Evolutionary conservation across 371 early-diverging fungal species (phyloP).

Genomic region (Rhizopus delemar): DNA sequence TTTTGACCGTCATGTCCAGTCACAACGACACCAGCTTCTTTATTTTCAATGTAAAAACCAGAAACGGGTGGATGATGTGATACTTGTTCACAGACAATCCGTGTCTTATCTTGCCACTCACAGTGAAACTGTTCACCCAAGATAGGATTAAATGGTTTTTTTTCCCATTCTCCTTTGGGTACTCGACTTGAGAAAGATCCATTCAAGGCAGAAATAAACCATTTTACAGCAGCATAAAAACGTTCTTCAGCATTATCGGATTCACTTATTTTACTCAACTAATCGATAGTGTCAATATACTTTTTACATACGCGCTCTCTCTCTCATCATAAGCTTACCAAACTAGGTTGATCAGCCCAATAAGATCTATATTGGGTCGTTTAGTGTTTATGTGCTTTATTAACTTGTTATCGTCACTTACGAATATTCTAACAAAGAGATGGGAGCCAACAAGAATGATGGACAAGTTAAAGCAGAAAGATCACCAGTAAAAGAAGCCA

Average conservation of each 20-base stretch:
- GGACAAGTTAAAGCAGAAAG: slow-evolving; percentile 79
- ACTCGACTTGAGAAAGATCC: slow-evolving; percentile 71
- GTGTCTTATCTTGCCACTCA: slow-evolving; percentile 68
- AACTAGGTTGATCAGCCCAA: slow-evolving; percentile 49
- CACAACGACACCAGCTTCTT: slow-evolving; percentile 66
- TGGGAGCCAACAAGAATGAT: slow-evolving; percentile 73
- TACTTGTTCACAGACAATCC: slow-evolving; percentile 73
- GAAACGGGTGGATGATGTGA: slow-evolving; percentile 82
- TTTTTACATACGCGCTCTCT: neutral
- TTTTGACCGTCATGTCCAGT: slow-evolving; percentile 83
- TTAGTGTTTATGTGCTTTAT: neutral
- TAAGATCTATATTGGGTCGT: slow-evolving; percentile 30
- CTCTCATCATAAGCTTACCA: slow-evolving; percentile 27
- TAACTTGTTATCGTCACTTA: slow-evolving; percentile 35
- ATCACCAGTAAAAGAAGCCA: slow-evolving; percentile 81
- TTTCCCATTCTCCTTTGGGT: slow-evolving; percentile 75
- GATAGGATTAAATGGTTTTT: slow-evolving; percentile 88
- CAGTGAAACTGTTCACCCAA: slow-evolving; percentile 80
- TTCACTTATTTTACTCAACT: slow-evolving; percentile 57
- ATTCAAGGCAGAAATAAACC: slow-evolving; percentile 79
- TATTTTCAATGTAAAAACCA: slow-evolving; percentile 71
- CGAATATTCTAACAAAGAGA: slow-evolving; percentile 80
- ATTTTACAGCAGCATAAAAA: slow-evolving; percentile 69
- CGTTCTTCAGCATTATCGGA: slow-evolving; percentile 67
- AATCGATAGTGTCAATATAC: slow-evolving; percentile 1